Conservation (phyloP, 768 basidiomycete genomes). For the Tylopilus subfusipes region DNA sequence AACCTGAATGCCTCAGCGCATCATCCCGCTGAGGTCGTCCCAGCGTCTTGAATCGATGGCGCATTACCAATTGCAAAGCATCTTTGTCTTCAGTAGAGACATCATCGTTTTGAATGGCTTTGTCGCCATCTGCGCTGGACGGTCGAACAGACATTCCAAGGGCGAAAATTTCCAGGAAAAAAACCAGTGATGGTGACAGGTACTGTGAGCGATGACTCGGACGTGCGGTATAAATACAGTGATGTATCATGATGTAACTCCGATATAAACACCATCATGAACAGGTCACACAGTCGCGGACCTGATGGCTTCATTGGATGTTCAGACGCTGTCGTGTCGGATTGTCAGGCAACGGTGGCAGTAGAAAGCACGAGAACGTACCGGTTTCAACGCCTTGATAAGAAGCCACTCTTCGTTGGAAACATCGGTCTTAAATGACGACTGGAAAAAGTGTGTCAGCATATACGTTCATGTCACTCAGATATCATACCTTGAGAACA, state of each 20-base stretch:
- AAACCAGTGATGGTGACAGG: not conserved
- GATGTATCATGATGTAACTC: slow-evolving; percentile 25
- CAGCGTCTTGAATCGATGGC: slow-evolving; percentile 22
- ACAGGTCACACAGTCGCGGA: not conserved
- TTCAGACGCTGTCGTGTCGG: slow-evolving; percentile 34
- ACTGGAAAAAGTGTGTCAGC: slow-evolving; percentile 39
- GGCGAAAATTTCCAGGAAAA: not conserved
- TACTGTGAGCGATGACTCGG: not conserved
- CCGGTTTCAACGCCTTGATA: slow-evolving; percentile 82
- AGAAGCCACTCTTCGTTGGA: slow-evolving; percentile 90
- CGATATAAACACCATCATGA: slow-evolving; percentile 9
- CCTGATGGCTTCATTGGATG: slow-evolving; percentile 26
- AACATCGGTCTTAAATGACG: slow-evolving; percentile 84
- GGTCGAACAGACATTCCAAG: slow-evolving; percentile 25
- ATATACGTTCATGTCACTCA: not conserved
- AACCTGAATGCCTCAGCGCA: slow-evolving; percentile 27
- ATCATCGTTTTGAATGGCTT: slow-evolving; percentile 10
- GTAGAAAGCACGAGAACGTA: slow-evolving; percentile 23
- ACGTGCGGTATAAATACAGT: slow-evolving; percentile 32
- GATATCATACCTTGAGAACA: slow-evolving; percentile 71
- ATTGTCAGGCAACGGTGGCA: not conserved
- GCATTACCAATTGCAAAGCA: slow-evolving; percentile 57
- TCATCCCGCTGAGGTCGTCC: slow-evolving; percentile 31
- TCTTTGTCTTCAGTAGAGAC: slow-evolving; percentile 39
- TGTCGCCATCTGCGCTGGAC: slow-evolving; percentile 10